Evolutionary conservation across 192 early-diverging fungal genomes (phyloP).

Genomic region (Pilobolus umbonatus): DNA sequence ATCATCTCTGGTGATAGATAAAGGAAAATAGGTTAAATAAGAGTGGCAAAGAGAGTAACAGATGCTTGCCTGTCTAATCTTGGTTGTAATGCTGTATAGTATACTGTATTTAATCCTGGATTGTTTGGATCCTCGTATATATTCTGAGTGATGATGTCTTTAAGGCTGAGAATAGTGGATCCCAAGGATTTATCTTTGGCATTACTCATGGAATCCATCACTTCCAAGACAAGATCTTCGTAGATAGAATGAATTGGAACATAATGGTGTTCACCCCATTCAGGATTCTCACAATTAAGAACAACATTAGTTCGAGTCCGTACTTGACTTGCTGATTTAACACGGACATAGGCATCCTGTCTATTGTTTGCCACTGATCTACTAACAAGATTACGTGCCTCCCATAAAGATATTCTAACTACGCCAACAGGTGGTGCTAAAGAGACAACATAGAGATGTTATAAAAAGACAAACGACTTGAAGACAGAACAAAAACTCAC

Average conservation of each 20-base stretch:
- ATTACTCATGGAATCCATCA: conserved; percentile 72
- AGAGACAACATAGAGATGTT: not conserved
- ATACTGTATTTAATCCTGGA: no score
- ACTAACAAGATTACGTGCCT: conserved; percentile 63
- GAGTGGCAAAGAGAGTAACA: no score
- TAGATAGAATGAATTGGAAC: conserved; percentile 62
- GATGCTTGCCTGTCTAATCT: conserved; percentile 4
- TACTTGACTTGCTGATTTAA: conserved; percentile 50
- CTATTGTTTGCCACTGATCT: conserved; percentile 52
- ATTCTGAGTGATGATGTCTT: conserved; percentile 30
- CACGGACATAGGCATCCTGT: conserved; percentile 71
- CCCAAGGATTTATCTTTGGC: conserved; percentile 74
- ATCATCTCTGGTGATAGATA: conserved; percentile 15
- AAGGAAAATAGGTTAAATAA: not conserved
- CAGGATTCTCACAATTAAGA: conserved; percentile 70
- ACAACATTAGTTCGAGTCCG: conserved; percentile 66
- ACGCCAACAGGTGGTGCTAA: conserved; percentile 60
- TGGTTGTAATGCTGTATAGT: no score
- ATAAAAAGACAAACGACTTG: not conserved
- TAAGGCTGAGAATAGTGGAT: conserved; percentile 43
- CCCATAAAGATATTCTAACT: conserved; percentile 62
- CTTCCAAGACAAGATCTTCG: conserved; percentile 62
- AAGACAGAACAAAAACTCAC: not conserved
- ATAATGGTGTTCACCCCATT: conserved; percentile 81
- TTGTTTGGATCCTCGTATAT: no score